Evolutionary conservation across 768 basidiomycete genomes (phyloP).

Genomic region (Termitomyces sp.): DNA sequence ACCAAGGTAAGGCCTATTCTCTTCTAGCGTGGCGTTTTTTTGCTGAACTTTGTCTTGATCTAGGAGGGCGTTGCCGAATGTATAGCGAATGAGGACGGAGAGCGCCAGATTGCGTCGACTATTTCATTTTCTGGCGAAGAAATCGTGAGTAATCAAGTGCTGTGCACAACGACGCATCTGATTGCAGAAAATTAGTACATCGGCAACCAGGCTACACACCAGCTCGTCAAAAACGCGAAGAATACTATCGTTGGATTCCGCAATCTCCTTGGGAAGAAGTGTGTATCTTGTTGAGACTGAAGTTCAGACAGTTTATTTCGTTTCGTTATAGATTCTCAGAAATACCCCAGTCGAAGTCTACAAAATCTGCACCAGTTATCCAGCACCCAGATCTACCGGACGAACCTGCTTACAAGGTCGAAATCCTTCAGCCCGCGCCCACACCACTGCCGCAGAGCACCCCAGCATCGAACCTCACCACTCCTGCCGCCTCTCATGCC

Average conservation of each 20-base stretch:
- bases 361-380: slow-evolving; percentile 69
- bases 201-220: slow-evolving; percentile 90
- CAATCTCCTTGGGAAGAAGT: slow-evolving; percentile 92
- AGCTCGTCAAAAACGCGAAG: slow-evolving; percentile 90
- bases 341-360: slow-evolving; percentile 51
- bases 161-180: slow-evolving; percentile 4
- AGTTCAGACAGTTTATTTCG: not conserved
- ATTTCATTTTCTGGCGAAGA: slow-evolving; percentile 91
- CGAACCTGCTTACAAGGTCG: slow-evolving; percentile 81
- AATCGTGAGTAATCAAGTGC: slow-evolving; percentile 52
- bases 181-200: slow-evolving; percentile 64
- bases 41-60: not conserved
- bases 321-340: slow-evolving; percentile 67
- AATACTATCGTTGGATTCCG: slow-evolving; percentile 97
- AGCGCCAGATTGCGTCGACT: slow-evolving; percentile 95
- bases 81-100: slow-evolving; percentile 98
- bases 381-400: slow-evolving; percentile 72
- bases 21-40: not conserved
- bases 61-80: slow-evolving; percentile 92
- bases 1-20: slow-evolving; percentile 66
- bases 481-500: slow-evolving; percentile 64
- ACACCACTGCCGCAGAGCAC: slow-evolving; percentile 55
- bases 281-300: slow-evolving; percentile 21
- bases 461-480: slow-evolving; percentile 32
- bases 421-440: slow-evolving; percentile 77